Percentiles rank a stretch among this genome's conserved stretches.
Evolutionary conservation across 768 basidiomycete species (phyloP).

Genomic region (Auriscalpium orientale): DNA sequence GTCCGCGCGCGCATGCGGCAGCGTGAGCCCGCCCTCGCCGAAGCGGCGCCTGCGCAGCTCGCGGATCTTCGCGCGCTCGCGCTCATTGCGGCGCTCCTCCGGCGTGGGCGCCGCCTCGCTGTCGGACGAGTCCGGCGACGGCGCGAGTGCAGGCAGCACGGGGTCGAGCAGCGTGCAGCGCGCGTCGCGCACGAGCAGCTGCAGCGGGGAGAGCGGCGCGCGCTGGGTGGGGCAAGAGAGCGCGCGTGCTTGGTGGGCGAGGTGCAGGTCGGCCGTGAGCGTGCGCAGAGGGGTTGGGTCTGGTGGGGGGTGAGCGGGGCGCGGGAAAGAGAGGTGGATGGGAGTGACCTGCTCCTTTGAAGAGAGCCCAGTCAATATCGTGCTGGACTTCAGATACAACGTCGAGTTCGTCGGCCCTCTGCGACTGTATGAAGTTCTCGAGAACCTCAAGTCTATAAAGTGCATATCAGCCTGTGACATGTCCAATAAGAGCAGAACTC

Average conservation of each 20-base stretch:
- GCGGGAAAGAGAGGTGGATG: background rate
- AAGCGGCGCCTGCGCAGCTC: constrained; percentile 50
- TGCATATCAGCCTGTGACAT: background rate
- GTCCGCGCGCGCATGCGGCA: constrained; percentile 17
- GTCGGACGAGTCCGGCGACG: constrained; percentile 29
- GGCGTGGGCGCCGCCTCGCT: constrained; percentile 33
- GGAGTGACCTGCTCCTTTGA: constrained; percentile 45
- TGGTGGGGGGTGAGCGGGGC: constrained; percentile 18
- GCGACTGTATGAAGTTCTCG: constrained; percentile 53
- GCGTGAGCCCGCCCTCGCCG: constrained; percentile 17
- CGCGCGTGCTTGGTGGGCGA: constrained; percentile 29
- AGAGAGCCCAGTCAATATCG: constrained; percentile 57
- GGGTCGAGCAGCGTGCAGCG: constrained; percentile 43
- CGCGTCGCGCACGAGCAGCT: constrained; percentile 48
- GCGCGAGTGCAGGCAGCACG: constrained; percentile 26
- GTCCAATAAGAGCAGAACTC: background rate
- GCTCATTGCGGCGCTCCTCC: constrained; percentile 33
- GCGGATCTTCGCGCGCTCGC: constrained; percentile 44
- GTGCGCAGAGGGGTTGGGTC: constrained; percentile 48
- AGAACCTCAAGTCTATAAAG: constrained; percentile 52
- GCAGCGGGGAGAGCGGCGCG: constrained; percentile 45
- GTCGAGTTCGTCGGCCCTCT: constrained; percentile 42
- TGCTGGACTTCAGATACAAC: constrained; percentile 37
- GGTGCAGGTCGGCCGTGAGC: constrained; percentile 33
- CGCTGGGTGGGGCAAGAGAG: constrained; percentile 34